Percentiles rank a stretch among this genome's conserved stretches.
phyloP scores from a whole-genome alignment of 2,329 filamentous ascomycete genomes.

The Talaromyces atroroseus region DNA sequence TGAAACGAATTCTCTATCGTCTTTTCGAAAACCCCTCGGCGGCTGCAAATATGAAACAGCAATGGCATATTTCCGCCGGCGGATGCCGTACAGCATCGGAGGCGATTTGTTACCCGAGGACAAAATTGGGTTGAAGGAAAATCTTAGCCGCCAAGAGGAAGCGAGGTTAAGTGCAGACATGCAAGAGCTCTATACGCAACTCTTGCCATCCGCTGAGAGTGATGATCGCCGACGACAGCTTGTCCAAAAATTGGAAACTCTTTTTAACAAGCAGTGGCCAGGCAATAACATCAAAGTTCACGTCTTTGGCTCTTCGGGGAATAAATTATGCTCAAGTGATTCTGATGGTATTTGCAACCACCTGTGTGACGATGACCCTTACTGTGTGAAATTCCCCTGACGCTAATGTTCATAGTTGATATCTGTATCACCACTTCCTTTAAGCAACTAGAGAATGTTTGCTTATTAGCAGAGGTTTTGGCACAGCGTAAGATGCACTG shows the following conservation, averaged over 20 bases:
- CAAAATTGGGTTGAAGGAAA: conserved; percentile 63
- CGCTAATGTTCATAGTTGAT: conserved; percentile 59
- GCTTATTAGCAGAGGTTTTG: conserved; percentile 80
- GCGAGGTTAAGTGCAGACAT: conserved; percentile 73
- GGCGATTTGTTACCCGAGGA: conserved; percentile 68
- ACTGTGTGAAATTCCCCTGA: background rate
- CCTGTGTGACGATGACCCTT: background rate
- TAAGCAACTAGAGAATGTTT: conserved; percentile 83
- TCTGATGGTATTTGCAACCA: conserved; percentile 69
- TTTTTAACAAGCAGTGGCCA: conserved; percentile 89
- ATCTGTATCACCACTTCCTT: conserved; percentile 93
- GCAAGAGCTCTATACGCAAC: conserved; percentile 73
- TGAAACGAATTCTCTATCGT: conserved; percentile 73
- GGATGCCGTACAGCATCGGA: conserved; percentile 91
- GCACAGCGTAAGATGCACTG: conserved; percentile 61
- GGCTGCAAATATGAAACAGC: conserved; percentile 87
- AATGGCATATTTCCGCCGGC: conserved; percentile 70
- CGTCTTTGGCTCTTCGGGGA: conserved; percentile 97
- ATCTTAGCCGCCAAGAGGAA: conserved; percentile 67
- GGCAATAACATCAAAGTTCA: conserved; percentile 83
- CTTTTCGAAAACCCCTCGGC: conserved; percentile 60
- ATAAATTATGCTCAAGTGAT: conserved; percentile 87
- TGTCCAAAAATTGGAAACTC: conserved; percentile 78
- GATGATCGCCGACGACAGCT: conserved; percentile 69
- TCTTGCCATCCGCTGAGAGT: conserved; percentile 76